Percentiles rank a stretch among this genome's conserved stretches.
phyloP scores from a whole-genome alignment of 805 yeast species.

The Sungouiozyma intestinalis region DNA sequence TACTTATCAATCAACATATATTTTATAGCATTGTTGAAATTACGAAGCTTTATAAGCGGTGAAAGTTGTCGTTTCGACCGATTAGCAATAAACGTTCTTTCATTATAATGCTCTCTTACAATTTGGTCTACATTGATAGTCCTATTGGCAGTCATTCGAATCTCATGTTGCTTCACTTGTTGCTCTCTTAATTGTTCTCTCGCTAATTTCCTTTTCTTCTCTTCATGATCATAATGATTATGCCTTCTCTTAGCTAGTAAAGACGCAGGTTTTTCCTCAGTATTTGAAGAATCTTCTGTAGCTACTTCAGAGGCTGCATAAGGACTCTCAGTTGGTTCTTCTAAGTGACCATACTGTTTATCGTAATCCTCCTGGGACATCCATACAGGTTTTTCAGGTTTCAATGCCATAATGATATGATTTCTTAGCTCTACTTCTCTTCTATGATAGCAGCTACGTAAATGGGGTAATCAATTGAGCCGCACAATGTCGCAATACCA shows the following conservation, averaged over 20 bases:
- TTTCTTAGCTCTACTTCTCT: neutral
- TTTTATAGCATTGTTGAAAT: conserved; percentile 87
- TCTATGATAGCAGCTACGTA: no score
- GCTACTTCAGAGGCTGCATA: neutral
- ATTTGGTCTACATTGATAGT: conserved; percentile 46
- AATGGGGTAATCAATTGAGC: no score
- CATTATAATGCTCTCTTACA: conserved; percentile 79
- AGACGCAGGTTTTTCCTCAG: conserved; percentile 5
- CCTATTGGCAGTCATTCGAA: conserved; percentile 28
- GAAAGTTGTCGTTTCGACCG: conserved; percentile 56
- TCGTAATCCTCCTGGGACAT: conserved; percentile 31
- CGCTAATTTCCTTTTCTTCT: conserved; percentile 25
- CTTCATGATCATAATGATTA: conserved; percentile 24
- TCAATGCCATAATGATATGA: conserved; percentile 1
- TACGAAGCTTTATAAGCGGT: conserved; percentile 75
- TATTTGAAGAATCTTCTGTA: neutral
- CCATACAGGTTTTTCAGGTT: conserved; percentile 30
- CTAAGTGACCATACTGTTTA: conserved; percentile 19
- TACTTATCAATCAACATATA: conserved; percentile 70
- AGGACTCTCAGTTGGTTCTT: conserved; percentile 1
- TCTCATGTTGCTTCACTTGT: conserved; percentile 27
- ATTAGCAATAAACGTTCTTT: conserved; percentile 62
- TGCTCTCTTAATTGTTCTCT: conserved; percentile 26
- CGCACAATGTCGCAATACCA: no score
- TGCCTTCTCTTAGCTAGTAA: conserved; percentile 22